Base-by-base conservation (phyloP, 352 stramenopile genomes). In the Phytophthora nicotianae region DNA sequence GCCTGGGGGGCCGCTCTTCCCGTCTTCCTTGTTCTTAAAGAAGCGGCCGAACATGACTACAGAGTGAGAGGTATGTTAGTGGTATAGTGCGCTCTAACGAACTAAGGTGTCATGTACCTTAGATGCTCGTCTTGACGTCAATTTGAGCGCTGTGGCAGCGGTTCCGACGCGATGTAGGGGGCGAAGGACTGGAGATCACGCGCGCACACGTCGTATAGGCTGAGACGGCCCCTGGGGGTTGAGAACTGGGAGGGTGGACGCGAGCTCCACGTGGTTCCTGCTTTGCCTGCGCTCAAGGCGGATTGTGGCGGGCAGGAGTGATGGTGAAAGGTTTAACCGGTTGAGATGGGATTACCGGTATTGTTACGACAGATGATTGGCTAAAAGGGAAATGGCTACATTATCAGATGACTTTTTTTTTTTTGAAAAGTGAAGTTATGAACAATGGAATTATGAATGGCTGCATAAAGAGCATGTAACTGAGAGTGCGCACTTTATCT, bases 11-110 rank as follows among this genome's bases (percentile, higher is more conserved):
- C 79, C 77, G 20, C 56, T 64, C 73, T 90, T 91, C 23, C 74
- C 74, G 63, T 93, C 81, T 17, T 91, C 79, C 52, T 93, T 93
- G 66, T 90, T 90, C 73, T 91, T 93, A 46, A 91, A 93, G 59
- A 95, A 90, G 14, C 86, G 81, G 21, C 65, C 67, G 42, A 95
- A 89, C 86, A 95, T 95, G 54, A n/a, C 37, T 9, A 16, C 55
- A 56, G 19, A 35, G 14, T 2, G 13, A 13, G n/a, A 43, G 20
- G 32, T 58, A 53, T 23, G 20, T 47, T 20, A 56, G 13, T 62
- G 27, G 5, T 43, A 32, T 45, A 7, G 27, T 47, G 27, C 27
- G 20, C 42, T 26, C 23, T 55, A 20, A 9, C 21, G 23, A 51
- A 16, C 51, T n/a, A 45, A 26, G 46, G 56, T 58, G 16, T 1